phyloP scores from a whole-genome alignment of 179 eudicot species.

The Silene coronaria region DNA sequence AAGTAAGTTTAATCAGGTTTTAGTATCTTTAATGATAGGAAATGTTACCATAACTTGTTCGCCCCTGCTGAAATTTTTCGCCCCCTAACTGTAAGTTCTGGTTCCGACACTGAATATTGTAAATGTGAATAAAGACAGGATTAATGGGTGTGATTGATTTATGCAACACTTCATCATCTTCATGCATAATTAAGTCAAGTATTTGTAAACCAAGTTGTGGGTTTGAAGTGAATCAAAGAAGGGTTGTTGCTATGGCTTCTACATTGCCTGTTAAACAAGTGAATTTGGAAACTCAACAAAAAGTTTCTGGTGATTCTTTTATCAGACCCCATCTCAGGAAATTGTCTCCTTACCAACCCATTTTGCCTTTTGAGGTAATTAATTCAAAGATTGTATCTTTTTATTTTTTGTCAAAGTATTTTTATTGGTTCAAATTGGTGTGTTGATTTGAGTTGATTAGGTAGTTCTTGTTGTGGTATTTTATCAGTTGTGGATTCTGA shows the following conservation, averaged over 20 bases:
- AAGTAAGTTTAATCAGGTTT: background rate
- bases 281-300: conserved; percentile 32
- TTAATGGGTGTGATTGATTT: conserved; percentile 59
- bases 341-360: conserved; percentile 87
- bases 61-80: too few relatives aligned
- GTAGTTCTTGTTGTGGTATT: background rate
- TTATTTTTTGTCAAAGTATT: background rate
- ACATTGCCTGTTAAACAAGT: conserved; percentile 39
- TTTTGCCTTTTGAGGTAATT: conserved; percentile 88
- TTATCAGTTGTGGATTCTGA: background rate
- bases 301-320: conserved; percentile 70
- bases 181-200: conserved; percentile 38
- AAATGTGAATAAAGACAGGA: conserved; percentile 30
- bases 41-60: too few relatives aligned
- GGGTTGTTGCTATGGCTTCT: conserved; percentile 53
- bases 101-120: background rate
- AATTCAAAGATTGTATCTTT: background rate
- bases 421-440: background rate
- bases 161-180: conserved; percentile 30
- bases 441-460: background rate
- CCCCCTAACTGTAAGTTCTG: too few relatives aligned
- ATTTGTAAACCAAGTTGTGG: conserved; percentile 21
- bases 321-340: conserved; percentile 86
- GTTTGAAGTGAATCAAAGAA: conserved; percentile 30
- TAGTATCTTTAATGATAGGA: too few relatives aligned